Conservation (phyloP, 2,329 filamentous ascomycete species). For the Aureobasidium uvarum region DNA sequence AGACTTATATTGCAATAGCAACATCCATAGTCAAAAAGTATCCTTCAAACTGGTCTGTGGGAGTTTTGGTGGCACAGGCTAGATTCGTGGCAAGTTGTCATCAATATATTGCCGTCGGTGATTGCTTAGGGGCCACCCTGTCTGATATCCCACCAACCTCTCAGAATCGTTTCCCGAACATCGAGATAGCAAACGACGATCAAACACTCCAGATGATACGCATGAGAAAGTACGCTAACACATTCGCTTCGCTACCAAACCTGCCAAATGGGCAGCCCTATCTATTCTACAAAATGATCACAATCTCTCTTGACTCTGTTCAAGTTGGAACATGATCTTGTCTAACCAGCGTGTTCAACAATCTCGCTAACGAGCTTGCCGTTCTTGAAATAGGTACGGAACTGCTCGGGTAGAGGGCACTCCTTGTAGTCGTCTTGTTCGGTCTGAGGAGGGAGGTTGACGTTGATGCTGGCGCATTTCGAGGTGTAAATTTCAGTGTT, state of each 20-base stretch:
- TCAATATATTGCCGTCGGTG: background rate
- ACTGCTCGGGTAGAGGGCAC: constrained; percentile 83
- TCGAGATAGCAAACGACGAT: background rate
- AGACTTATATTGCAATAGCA: too few species aligned
- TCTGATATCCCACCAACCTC: too few species aligned
- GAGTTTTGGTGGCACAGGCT: too few species aligned
- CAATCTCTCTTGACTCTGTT: background rate
- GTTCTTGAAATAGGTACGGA: constrained; percentile 75
- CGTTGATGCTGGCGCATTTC: constrained; percentile 83
- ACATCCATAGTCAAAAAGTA: too few species aligned
- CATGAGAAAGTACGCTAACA: background rate
- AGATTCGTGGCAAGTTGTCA: background rate
- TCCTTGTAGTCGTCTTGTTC: constrained; percentile 82
- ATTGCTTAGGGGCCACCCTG: background rate
- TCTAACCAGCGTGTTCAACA: constrained; percentile 83
- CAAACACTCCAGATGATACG: too few species aligned
- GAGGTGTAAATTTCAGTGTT: constrained; percentile 81
- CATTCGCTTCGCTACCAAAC: constrained; percentile 1
- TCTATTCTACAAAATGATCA: constrained; percentile 23
- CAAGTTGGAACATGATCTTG: background rate
- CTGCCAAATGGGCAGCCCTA: constrained; percentile 14
- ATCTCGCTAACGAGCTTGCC: constrained; percentile 86
- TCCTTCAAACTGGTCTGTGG: too few species aligned
- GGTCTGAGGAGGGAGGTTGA: constrained; percentile 70
- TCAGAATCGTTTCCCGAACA: background rate